These are phyloP conservation scores for Echites panduratus DNA, from an alignment of 257 asterid genomes.

Conservation along the genomic window DNA sequence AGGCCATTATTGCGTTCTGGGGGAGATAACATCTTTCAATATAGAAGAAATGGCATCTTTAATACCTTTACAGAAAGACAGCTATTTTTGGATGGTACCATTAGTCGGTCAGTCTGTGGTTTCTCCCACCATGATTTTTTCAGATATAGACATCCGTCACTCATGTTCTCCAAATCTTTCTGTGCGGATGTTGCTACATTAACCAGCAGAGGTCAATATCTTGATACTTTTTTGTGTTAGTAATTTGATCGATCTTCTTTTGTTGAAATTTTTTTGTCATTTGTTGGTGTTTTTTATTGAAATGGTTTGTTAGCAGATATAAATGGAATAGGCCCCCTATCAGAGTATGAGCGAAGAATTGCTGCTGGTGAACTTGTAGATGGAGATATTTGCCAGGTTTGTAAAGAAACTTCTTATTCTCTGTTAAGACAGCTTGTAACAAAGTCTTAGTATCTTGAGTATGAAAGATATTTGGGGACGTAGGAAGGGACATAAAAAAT, in stretches of 20 bases:
- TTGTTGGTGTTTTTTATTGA: constrained; percentile 16
- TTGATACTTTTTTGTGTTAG: constrained; percentile 4
- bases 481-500: not conserved
- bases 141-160: constrained; percentile 30
- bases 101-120: constrained; percentile 24
- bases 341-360: constrained; percentile 77
- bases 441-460: not conserved
- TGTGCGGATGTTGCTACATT: constrained; percentile 45
- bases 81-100: constrained; percentile 24
- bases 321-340: constrained; percentile 65
- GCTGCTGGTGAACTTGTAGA: constrained; percentile 76
- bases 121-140: constrained; percentile 30
- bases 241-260: not conserved
- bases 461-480: not conserved
- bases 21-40: constrained; percentile 13
- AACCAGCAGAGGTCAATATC: constrained; percentile 48
- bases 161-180: constrained; percentile 35
- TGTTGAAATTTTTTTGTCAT: not conserved
- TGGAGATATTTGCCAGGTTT: constrained; percentile 88
- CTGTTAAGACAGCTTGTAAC: not conserved
- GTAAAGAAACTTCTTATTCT: not conserved
- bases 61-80: constrained; percentile 26
- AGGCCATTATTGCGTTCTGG: constrained; percentile 31
- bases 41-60: not conserved
- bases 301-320: constrained; percentile 35